Conservation (phyloP, 805 yeast genomes). For the Ogataea nakhonphanomensis region DNA sequence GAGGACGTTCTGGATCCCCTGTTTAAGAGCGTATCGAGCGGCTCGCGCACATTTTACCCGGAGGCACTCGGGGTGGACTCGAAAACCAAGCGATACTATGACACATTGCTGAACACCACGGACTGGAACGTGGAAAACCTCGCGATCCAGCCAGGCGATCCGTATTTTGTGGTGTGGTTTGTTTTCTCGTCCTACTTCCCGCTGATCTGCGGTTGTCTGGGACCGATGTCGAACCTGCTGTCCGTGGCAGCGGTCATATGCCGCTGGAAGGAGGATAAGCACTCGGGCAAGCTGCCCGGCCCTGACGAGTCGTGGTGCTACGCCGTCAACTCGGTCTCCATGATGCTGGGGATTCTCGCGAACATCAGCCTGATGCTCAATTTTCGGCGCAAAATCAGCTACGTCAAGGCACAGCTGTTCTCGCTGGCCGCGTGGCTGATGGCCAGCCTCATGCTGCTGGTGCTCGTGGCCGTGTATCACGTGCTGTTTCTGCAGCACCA, state of each 20-base stretch:
- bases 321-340: constrained; percentile 57
- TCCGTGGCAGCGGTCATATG: constrained; percentile 70
- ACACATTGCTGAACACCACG: constrained; percentile 25
- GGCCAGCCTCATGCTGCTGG: constrained; percentile 53
- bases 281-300: constrained; percentile 10
- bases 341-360: constrained; percentile 62
- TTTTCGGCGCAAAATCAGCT: constrained; percentile 56
- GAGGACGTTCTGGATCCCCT: background rate
- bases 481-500: constrained; percentile 20
- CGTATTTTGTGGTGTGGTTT: constrained; percentile 49
- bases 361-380: constrained; percentile 69
- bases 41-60: too few relatives aligned
- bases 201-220: constrained; percentile 69
- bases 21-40: background rate
- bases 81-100: constrained; percentile 23
- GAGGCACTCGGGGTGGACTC: background rate
- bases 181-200: constrained; percentile 68
- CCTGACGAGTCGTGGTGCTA: constrained; percentile 45
- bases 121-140: constrained; percentile 31
- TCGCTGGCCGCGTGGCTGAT: constrained; percentile 63
- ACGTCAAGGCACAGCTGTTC: constrained; percentile 57
- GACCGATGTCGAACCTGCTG: constrained; percentile 73
- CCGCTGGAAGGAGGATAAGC: constrained; percentile 49
- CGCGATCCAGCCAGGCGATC: constrained; percentile 33
- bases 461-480: constrained; percentile 39